Evolutionary conservation across 441 rosid species (phyloP), one percentile per base, ranked within the genome.

Genomic region (Arabidopsis lyrata): DNA sequence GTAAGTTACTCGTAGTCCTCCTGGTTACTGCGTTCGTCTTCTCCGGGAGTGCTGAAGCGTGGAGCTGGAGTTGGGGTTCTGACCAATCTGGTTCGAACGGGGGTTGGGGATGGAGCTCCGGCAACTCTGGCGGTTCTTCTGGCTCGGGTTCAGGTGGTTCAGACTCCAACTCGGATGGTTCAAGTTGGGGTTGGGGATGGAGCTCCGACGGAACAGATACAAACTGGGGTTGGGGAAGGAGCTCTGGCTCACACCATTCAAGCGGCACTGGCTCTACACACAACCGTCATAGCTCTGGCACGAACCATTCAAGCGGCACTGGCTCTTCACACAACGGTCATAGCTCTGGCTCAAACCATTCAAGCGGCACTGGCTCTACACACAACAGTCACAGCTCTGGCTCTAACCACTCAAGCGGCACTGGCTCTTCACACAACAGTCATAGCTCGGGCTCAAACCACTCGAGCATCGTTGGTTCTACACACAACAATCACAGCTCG

Each of bases 201-300:
- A 65, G 66, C 66, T 73, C 66, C 0, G 49, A 47, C 42, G 72
- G 77, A 16, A 56, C 71, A 12, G 71, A 64, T 36, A 64, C 52
- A 24, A 36, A 55, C 59, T 73, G 71, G 77, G 65, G 77, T 73
- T 73, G 65, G 71, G 77, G 59, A 24, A 64, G 57, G 50, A 73
- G 65, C 29, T 10, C 27, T 10, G 63, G 63, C 63, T 57, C 62
- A 16, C 16, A 57, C 42, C 61, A 56, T 36, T 56, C 59, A 4
- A 54, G 38, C 38, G 59, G 59, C 2, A 29, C 38, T 7, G 60
- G 60, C 12, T n/a, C 39, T 31, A 55, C 13, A 1, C 60, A 15
- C 18, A 55, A 55, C 1, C 0, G 14, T n/a, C 60, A 31, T 3
- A 55, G 22, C 60, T n/a, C 22, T 34, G 0, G 3, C 60, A 3